Base-by-base conservation (phyloP, 768 basidiomycete genomes). In the Gyrodon lividus region DNA sequence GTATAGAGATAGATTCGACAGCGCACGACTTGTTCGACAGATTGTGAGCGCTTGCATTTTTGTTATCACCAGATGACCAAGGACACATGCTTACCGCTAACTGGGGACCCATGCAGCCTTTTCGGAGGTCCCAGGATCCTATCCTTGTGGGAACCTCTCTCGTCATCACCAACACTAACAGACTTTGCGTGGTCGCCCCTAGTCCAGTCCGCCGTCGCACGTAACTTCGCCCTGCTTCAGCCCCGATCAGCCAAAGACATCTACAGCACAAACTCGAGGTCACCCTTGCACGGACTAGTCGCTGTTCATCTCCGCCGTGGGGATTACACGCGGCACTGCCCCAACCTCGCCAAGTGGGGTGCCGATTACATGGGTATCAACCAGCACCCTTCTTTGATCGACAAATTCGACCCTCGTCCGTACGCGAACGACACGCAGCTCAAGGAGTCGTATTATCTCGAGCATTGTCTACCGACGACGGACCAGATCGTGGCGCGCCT, bases 281-380 rank as follows among this genome's bases (percentile, higher is more conserved):
- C 59, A 34, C 65, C 68, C 8, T 66, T 80, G 20, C 58, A 66
- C 2, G 78, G 76, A 2, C 69, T 82, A 6, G 60, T 84, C 12
- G 83, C 83, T 1, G 50, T 84, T 7, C 82, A 84, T 46, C 70
- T 77, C 37, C 75, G 82, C 0, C 70, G 81, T 1, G 83, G 83
- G 5, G 83, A 84, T 52, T 84, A 78, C 58, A 72, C 64, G 26
- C 70, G 77, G 2, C 82, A 83, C 56, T 84, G 83, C 54, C 69
- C 70, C 2, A 75, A 78, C 34, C 73, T 84, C 31, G 73, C 74
- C 1, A 52, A 63, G 5, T 79, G 77, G 78, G 60, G 64, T 37
- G 57, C 74, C 0, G 50, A 57, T 1, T 84, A 76, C 59, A 78
- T 78, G 70, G 81, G 81, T 10, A 68, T 82, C 31, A 80, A 79